Base-by-base conservation (phyloP, 2,329 filamentous ascomycete genomes). In the Fonsecaea monophora region DNA sequence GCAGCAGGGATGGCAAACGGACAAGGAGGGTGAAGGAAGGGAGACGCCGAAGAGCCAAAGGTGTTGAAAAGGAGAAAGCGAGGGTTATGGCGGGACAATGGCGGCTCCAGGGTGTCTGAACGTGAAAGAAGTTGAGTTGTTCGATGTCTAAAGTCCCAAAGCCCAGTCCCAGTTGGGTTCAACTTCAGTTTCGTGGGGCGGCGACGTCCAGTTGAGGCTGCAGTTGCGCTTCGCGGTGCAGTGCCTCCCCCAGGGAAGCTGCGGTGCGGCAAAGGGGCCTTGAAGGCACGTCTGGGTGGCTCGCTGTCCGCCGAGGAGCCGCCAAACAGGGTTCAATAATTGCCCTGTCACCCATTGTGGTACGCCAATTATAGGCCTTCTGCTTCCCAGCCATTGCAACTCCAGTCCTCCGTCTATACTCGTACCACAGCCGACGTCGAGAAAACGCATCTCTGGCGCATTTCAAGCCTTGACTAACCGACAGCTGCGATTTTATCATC, bases 1-100 rank as follows among this genome's bases (percentile, higher is more conserved):
- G 53, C 45, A 37, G 53, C 30, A 55, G 34, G 55, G 58, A 58
- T 32, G 32, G 45, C 34, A 48, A 56, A 57, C 2, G 38, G 34
- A 58, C 25, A 58, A 45, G 55, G 50, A 60, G 54, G 40, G 50
- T 38, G 60, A 34, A 25, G 25, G 25, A 32, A 60, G 37, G 42
- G 53, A 63, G 32, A 37, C 18, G 4, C 38, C 15, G 18, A 55
- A 18, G 53, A 35, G 30, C 18, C 30, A 30, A 35, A 55, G 13
- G 13, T 35, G 53, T 35, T 21, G 30, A 45, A 65, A 62, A 55
- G 63, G 10, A 55, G 59, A 63, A 37, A 61, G 60, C 34, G 64
- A 60, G 54, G 21, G 48, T 63, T 63, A 60, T 61, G 34, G 60
- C 60, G 54, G 64, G 59, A 45, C 18, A 63, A 65, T 57, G 67